Conservation (phyloP, 768 basidiomycete species). For the Chalciporus sphaerocephalus region DNA sequence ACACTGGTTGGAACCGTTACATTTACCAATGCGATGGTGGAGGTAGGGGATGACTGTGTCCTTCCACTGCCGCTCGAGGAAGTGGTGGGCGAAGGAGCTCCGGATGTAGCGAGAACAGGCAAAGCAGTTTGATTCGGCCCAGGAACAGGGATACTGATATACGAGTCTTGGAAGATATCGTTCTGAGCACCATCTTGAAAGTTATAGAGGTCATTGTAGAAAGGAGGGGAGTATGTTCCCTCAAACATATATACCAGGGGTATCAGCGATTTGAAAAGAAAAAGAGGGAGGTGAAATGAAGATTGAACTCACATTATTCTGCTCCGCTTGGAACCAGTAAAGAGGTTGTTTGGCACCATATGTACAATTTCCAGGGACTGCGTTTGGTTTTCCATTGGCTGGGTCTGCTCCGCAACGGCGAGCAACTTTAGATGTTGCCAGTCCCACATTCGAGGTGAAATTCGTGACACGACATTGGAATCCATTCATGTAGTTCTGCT, state of each 20-base stretch:
- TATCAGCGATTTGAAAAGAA: background rate
- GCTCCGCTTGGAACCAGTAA: constrained; percentile 63
- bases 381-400: constrained; percentile 37
- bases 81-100: background rate
- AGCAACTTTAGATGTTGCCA: constrained; percentile 56
- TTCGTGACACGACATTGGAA: constrained; percentile 63
- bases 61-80: background rate
- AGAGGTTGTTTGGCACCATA: constrained; percentile 68
- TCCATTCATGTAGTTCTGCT: constrained; percentile 74
- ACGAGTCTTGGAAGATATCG: constrained; percentile 66
- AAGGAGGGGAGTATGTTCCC: constrained; percentile 54
- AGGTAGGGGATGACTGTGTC: background rate
- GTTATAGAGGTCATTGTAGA: constrained; percentile 67
- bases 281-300: background rate
- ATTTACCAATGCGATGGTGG: background rate
- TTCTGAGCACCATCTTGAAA: constrained; percentile 68
- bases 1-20: background rate
- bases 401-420: constrained; percentile 63
- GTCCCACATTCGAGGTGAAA: constrained; percentile 45
- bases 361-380: constrained; percentile 60
- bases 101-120: constrained; percentile 12
- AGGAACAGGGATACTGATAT: constrained; percentile 41
- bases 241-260: constrained; percentile 54
- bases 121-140: constrained; percentile 34
- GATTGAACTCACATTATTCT: constrained; percentile 49